Percentiles rank a stretch among this genome's conserved stretches.
phyloP scores from a whole-genome alignment of 768 basidiomycete genomes.

The Auricularia heimuer region DNA sequence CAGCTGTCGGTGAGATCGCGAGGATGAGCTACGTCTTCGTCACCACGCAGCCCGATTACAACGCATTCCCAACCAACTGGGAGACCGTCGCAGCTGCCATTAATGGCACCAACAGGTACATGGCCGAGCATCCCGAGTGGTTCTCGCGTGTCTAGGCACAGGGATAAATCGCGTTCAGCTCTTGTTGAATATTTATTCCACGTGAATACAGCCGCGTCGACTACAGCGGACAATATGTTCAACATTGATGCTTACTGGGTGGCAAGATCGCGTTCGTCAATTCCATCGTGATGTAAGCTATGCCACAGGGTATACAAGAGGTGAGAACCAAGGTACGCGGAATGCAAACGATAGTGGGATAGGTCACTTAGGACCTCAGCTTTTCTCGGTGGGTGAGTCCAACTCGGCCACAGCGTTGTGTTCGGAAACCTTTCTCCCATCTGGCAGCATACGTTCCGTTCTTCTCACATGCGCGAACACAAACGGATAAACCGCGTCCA shows the following conservation, averaged over 20 bases:
- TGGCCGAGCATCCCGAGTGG: background rate
- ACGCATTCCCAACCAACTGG: background rate
- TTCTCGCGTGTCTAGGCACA: background rate
- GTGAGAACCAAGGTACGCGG: too few species aligned
- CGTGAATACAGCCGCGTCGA: too few species aligned
- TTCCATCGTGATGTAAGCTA: too few species aligned
- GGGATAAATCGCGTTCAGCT: too few species aligned
- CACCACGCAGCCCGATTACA: background rate
- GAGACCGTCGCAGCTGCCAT: background rate
- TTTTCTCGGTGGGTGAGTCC: background rate
- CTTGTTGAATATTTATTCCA: too few species aligned
- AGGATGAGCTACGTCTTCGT: background rate
- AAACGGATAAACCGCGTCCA: background rate
- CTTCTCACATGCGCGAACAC: background rate
- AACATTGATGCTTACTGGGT: too few species aligned
- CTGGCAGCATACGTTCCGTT: background rate
- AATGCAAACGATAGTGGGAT: too few species aligned
- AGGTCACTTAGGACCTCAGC: background rate
- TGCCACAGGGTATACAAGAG: too few species aligned
- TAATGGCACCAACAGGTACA: background rate
- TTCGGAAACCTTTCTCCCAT: background rate
- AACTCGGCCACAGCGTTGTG: background rate
- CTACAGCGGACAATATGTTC: too few species aligned
- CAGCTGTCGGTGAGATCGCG: background rate
- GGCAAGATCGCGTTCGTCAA: too few species aligned